Evolutionary conservation across 1,284 basidiomycete species (phyloP), one percentile per base, ranked within the genome.

Genomic region (Fistulinella staudtii): DNA sequence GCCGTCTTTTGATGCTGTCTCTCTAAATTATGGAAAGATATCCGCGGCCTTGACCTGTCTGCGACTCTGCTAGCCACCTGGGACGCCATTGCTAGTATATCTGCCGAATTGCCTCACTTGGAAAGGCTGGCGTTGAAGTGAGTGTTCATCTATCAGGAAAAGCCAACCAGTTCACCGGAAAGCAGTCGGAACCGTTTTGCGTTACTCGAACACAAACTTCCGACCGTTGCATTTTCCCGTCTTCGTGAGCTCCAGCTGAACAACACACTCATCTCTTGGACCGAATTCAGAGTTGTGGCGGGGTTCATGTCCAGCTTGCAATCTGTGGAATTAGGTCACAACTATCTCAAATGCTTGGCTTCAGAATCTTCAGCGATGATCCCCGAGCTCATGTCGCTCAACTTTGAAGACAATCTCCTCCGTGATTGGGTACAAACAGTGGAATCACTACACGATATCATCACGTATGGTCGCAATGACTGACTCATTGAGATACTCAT

Each of bases 31-130:
- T 37, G 38, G 35, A 44, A 63, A 95, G 93, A 78, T 55, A 73
- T 96, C 21, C 76, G 77, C 8, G 82, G 80, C 15, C 72, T 99
- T 23, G 88, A 98, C 66, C 71, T 99, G 20, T 93, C 93, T 11
- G 72, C 73, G 30, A 93, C 79, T 59, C 74, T 98, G 13, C 54
- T 98, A 7, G 65, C 83, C 3, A 73, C 66, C 37, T 94, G 94
- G 90, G 69, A 80, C 21, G 69, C 74, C 8, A 71, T 96, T 9
- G 78, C 82, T 1, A 58, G 68, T 15, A 90, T 98, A 50, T 66
- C 77, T 10, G 54, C 60, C 4, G 83, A 85, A 55, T 68, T 97
- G 1, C 75, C 75, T 5, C 61, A 61, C 9, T 73, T 98, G 13
- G 73, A 79, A 47, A 74, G 77, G 31, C 71, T 98, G 15, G 71